Percentiles rank a stretch among this genome's conserved stretches.
Evolutionary conservation across 23 red algal genomes (phyloP).

Genomic region (Gracilaria gracilis): DNA sequence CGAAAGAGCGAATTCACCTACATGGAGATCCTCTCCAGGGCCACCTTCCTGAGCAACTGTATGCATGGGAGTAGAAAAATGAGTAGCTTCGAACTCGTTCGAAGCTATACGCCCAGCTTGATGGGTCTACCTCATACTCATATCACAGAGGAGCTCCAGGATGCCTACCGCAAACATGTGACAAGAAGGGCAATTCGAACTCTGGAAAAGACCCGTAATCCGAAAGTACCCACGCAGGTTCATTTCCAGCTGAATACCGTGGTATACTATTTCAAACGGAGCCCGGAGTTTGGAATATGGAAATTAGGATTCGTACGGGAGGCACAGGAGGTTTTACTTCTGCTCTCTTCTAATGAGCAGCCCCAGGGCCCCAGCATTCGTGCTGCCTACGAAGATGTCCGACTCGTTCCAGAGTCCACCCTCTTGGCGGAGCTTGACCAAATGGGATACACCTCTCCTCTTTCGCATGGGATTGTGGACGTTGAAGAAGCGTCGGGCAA

Average conservation of each 20-base stretch:
- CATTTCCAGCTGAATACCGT: neutral
- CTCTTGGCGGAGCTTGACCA: too few relatives aligned
- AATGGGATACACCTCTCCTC: too few relatives aligned
- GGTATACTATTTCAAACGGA: slow-evolving; percentile 36
- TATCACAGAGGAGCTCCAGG: neutral
- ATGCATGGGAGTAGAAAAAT: slow-evolving; percentile 15
- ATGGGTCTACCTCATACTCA: slow-evolving; percentile 22
- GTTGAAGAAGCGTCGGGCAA: too few relatives aligned
- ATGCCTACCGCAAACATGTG: slow-evolving; percentile 26
- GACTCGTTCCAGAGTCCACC: too few relatives aligned
- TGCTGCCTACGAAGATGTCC: too few relatives aligned
- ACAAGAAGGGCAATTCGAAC: slow-evolving; percentile 1
- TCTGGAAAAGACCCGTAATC: neutral
- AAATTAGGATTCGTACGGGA: slow-evolving; percentile 6
- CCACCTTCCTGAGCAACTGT: slow-evolving; percentile 5
- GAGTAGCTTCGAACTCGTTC: slow-evolving; percentile 42
- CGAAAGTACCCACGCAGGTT: neutral
- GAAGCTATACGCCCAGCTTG: slow-evolving; percentile 17
- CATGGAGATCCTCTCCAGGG: slow-evolving; percentile 21
- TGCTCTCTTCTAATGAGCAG: too few relatives aligned
- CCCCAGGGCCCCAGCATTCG: too few relatives aligned
- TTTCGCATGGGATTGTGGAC: too few relatives aligned
- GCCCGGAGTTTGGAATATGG: slow-evolving; percentile 42
- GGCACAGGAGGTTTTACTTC: neutral
- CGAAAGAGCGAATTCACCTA: neutral